Base-by-base conservation (phyloP, 441 rosid species). In the Manihot esculenta region DNA sequence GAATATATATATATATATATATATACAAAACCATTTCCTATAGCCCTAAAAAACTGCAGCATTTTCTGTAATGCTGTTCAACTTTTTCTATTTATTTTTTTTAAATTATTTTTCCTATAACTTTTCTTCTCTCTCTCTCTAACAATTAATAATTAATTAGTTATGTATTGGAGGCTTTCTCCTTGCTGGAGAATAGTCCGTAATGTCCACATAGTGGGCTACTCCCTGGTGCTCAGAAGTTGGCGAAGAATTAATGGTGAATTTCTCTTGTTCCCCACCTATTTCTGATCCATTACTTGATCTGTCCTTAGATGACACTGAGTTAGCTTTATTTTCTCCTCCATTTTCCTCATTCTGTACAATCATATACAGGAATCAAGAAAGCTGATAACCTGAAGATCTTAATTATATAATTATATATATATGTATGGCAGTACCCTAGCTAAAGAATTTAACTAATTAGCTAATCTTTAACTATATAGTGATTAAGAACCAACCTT, bases 121-220 rank as follows among this genome's bases (percentile, higher is more conserved):
- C 7, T 63, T 73, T 60, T 5, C 0, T 35, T 14, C 1, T 0
- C 5, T 35, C 41, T 35, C 41, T 35, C 41, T 35, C 41, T 12
- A 35, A 35, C 13, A 61, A 30, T 27, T 35, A 35, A 51, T 3
- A 49, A 30, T 18, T 35, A 2, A 51, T 63, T 44, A 86, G 74
- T 84, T 86, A 73, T 86, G 89, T 58, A 84, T 84, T 27, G 87
- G 89, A 70, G 89, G 73, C 73, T 84, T 84, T 77, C 85, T 84
- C 49, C 26, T 79, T 11, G 89, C 84, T 44, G 85, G 84, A 79
- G 89, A 79, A 58, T 86, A 86, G 51, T 84, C 87, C 72, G 75
- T 71, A 24, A 74, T 60, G 27, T 80, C 82, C 62, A 74, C 79
- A 51, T 51, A 26, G 17, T 56, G 33, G 58, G 44, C 45, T 47